Percentiles rank a stretch among this genome's conserved stretches.
These are phyloP conservation scores for Leucosporidium yakuticum DNA, from an alignment of 768 basidiomycete genomes.

Conservation along the genomic window DNA sequence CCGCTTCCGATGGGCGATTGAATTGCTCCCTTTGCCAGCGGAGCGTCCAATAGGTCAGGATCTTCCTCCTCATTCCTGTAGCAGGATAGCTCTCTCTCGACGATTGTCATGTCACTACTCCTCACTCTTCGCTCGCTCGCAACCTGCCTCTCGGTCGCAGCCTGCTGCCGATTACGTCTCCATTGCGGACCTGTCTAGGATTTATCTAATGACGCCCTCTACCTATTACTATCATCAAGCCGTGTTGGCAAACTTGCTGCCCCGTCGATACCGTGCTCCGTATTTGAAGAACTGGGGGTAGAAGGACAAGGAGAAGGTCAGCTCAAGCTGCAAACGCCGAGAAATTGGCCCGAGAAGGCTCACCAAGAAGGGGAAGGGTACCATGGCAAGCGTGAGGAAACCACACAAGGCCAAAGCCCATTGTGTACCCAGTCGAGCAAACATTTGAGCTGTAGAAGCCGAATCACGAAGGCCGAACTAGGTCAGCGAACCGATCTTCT, in stretches of 20 bases:
- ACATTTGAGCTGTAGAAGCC: neutral
- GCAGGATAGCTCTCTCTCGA: too few species aligned
- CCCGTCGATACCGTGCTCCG: neutral
- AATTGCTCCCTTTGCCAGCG: too few species aligned
- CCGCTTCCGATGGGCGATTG: too few species aligned
- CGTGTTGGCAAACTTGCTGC: neutral
- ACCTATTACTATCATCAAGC: neutral
- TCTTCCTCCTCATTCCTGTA: too few species aligned
- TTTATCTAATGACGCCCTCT: neutral
- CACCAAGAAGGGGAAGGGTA: conserved; percentile 29
- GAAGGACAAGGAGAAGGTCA: neutral
- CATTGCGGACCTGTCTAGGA: too few species aligned
- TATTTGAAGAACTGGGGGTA: conserved; percentile 5
- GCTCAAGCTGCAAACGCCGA: neutral
- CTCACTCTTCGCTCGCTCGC: too few species aligned
- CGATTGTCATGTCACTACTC: too few species aligned
- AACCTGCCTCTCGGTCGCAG: too few species aligned
- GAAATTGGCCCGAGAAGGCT: neutral
- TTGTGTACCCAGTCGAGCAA: conserved; percentile 4
- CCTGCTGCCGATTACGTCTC: too few species aligned
- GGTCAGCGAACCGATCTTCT: too few species aligned
- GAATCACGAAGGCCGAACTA: neutral
- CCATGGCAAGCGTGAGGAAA: conserved; percentile 24
- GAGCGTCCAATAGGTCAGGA: too few species aligned
- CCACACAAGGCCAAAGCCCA: conserved; percentile 24